Evolutionary conservation across 2,329 filamentous ascomycete species (phyloP).

Genomic region (Ustulina deusta): DNA sequence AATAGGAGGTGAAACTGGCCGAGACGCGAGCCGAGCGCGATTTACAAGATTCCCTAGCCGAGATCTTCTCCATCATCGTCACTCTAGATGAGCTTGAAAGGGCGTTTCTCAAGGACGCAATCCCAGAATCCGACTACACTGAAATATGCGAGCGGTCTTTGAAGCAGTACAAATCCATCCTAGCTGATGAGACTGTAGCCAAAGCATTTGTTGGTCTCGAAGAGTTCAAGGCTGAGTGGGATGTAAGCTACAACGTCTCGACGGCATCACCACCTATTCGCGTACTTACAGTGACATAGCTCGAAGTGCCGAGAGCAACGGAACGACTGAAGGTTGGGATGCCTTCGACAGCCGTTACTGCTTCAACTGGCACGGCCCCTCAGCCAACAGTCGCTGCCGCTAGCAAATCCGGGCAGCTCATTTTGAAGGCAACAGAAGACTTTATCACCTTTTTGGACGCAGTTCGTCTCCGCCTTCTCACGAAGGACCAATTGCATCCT

Average conservation of each 20-base stretch:
- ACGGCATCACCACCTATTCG: not conserved
- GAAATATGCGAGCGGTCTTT: slow-evolving; percentile 94
- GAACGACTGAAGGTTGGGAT: slow-evolving; percentile 93
- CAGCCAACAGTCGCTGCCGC: slow-evolving; percentile 58
- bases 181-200: slow-evolving; percentile 92
- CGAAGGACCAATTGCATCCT: slow-evolving; percentile 97
- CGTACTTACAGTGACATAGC: slow-evolving; percentile 61
- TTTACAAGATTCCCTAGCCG: slow-evolving; percentile 93
- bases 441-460: slow-evolving; percentile 99
- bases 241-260: slow-evolving; percentile 64
- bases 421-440: slow-evolving; percentile 93
- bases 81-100: slow-evolving; percentile 96
- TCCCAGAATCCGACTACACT: slow-evolving; percentile 91
- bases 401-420: slow-evolving; percentile 72
- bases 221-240: slow-evolving; percentile 91
- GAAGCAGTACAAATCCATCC: slow-evolving; percentile 95
- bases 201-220: slow-evolving; percentile 88
- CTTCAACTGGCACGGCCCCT: slow-evolving; percentile 60
- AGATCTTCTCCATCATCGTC: slow-evolving; percentile 97
- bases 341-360: slow-evolving; percentile 80
- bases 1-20: slow-evolving; percentile 90
- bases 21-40: slow-evolving; percentile 90
- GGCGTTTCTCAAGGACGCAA: slow-evolving; percentile 94
- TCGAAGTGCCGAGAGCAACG: slow-evolving; percentile 93
- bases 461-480: slow-evolving; percentile 88